phyloP scores from a whole-genome alignment of 306 rosid species.

The Quercus alba region DNA sequence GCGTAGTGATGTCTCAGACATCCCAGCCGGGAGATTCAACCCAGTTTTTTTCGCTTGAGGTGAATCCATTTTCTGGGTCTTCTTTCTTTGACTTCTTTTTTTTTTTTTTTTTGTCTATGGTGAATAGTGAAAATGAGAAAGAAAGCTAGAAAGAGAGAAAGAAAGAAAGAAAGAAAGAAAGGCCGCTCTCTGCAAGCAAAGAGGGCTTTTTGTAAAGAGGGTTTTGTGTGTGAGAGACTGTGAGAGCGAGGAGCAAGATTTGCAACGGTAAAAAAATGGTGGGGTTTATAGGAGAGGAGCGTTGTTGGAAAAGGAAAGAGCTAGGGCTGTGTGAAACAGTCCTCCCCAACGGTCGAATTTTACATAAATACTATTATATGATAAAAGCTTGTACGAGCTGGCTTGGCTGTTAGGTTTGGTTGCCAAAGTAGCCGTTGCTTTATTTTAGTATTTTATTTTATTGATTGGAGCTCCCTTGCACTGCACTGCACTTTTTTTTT shows the following conservation, averaged over 20 bases:
- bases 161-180: neutral
- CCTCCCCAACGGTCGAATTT: slow-evolving; percentile 39
- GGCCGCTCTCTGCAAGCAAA: slow-evolving; percentile 1
- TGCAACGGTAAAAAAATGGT: slow-evolving; percentile 46
- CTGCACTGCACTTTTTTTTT: neutral
- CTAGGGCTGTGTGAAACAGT: neutral
- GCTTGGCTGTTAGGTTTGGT: slow-evolving; percentile 12
- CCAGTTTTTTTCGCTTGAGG: slow-evolving; percentile 50
- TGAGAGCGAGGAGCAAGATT: slow-evolving; percentile 24
- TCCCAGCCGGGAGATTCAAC: slow-evolving; percentile 84
- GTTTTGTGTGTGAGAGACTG: neutral
- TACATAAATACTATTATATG: neutral
- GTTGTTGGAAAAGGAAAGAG: neutral
- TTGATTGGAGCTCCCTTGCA: neutral
- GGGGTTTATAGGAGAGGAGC: slow-evolving; percentile 33
- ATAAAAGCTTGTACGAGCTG: slow-evolving; percentile 14
- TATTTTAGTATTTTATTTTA: neutral
- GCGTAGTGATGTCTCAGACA: slow-evolving; percentile 71
- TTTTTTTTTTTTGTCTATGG: neutral
- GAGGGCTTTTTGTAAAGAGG: neutral
- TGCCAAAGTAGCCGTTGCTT: slow-evolving; percentile 29
- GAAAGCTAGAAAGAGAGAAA: neutral
- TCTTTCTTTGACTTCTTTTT: neutral
- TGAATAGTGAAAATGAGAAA: neutral
- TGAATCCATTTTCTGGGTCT: slow-evolving; percentile 58